Conservation (phyloP, 1,284 basidiomycete species). For the Papiliotrema nemorosa region DNA sequence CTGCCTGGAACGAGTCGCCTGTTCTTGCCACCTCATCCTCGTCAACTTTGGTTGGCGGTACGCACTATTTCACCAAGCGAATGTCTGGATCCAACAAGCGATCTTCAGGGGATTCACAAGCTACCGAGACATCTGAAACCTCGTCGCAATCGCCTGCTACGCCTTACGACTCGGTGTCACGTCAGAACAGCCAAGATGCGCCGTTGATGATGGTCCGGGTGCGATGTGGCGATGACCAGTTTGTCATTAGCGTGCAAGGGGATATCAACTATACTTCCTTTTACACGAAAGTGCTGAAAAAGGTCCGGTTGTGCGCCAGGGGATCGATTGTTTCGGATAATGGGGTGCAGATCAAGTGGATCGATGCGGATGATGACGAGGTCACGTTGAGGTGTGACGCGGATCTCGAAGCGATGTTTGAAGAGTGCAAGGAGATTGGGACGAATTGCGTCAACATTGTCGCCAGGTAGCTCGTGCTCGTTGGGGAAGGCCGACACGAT, state of each 20-base stretch:
- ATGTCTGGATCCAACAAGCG: conserved; percentile 28
- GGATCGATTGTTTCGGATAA: conserved; percentile 56
- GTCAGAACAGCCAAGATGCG: conserved; percentile 15
- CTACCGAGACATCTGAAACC: conserved; percentile 47
- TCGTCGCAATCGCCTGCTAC: conserved; percentile 46
- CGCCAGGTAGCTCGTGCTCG: background rate
- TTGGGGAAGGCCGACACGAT: too few species aligned
- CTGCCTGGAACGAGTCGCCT: conserved; percentile 7
- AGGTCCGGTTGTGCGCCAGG: conserved; percentile 70
- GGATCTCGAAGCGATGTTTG: conserved; percentile 44
- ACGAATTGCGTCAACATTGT: conserved; percentile 6
- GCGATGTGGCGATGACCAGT: conserved; percentile 29
- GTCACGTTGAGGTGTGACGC: conserved; percentile 39
- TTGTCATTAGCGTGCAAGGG: conserved; percentile 2
- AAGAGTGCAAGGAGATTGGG: conserved; percentile 29
- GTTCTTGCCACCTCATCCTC: conserved; percentile 20
- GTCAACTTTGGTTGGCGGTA: conserved; percentile 35
- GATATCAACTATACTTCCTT: conserved; percentile 61
- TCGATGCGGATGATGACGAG: conserved; percentile 44
- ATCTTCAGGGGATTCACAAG: conserved; percentile 38
- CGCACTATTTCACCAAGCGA: conserved; percentile 37
- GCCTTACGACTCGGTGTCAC: conserved; percentile 49
- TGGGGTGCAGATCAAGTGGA: conserved; percentile 51
- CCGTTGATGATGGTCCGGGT: conserved; percentile 56
- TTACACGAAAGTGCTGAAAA: conserved; percentile 83